Conservation (phyloP, 1,284 basidiomycete species). For the Ganoderma lingzhi region DNA sequence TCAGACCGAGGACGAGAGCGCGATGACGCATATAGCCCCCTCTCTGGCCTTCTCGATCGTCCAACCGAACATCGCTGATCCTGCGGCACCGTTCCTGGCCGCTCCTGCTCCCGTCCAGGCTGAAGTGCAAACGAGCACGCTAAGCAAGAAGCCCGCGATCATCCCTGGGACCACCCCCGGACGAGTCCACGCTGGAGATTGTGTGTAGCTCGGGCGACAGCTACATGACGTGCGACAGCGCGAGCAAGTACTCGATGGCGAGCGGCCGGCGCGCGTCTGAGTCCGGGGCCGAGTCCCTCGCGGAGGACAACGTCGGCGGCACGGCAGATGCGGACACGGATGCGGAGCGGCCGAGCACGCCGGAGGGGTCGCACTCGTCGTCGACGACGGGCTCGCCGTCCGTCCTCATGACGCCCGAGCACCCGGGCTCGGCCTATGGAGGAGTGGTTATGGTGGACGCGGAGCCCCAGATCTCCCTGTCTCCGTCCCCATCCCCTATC, state of each 20-base stretch:
- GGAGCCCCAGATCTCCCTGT: neutral
- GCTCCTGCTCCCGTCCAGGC: neutral
- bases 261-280: slow-evolving; percentile 11
- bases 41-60: slow-evolving; percentile 31
- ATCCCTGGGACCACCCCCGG: neutral
- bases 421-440: neutral
- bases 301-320: neutral
- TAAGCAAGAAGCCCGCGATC: neutral
- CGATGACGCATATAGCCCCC: slow-evolving; percentile 40
- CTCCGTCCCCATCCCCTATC: neutral
- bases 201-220: slow-evolving; percentile 39
- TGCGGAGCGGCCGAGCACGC: neutral
- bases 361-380: neutral
- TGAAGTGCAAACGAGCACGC: slow-evolving; percentile 8
- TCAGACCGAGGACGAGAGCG: slow-evolving; percentile 33
- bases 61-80: neutral
- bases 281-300: slow-evolving; percentile 8
- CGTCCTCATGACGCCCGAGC: neutral
- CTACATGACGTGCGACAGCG: slow-evolving; percentile 42
- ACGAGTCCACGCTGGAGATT: neutral
- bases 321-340: too few species aligned
- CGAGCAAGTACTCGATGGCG: slow-evolving; percentile 17
- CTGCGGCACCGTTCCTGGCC: neutral
- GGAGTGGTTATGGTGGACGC: neutral
- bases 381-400: slow-evolving; percentile 5